Conservation (phyloP, 306 rosid species). For the Casuarina equisetifolia region DNA sequence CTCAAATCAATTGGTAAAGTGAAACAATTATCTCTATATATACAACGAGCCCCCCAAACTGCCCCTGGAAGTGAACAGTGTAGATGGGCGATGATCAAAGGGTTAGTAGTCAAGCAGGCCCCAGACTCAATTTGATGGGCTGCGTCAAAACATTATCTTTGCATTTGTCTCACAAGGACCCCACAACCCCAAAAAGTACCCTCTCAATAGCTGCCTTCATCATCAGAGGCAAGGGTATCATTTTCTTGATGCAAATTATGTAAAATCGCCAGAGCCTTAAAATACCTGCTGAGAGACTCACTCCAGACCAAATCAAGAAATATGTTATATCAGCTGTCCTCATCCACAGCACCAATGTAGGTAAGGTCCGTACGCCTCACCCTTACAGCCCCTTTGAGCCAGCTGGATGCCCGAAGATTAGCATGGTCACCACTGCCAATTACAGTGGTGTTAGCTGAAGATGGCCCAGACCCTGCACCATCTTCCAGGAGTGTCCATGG, state of each 20-base stretch:
- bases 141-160: slow-evolving; percentile 28
- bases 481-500: slow-evolving; percentile 96
- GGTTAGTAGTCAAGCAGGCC: slow-evolving; percentile 58
- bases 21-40: slow-evolving; percentile 60
- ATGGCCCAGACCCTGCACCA: slow-evolving; percentile 83
- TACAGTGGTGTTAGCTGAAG: slow-evolving; percentile 51
- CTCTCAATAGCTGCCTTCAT: slow-evolving; percentile 39
- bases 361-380: slow-evolving; percentile 92
- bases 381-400: slow-evolving; percentile 90
- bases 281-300: slow-evolving; percentile 48
- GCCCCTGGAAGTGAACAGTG: slow-evolving; percentile 37
- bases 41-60: slow-evolving; percentile 54
- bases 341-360: slow-evolving; percentile 83
- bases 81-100: slow-evolving; percentile 43
- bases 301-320: slow-evolving; percentile 41
- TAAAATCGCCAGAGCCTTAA: slow-evolving; percentile 28
- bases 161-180: slow-evolving; percentile 25
- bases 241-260: slow-evolving; percentile 46
- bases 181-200: slow-evolving; percentile 33
- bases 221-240: slow-evolving; percentile 23
- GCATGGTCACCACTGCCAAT: slow-evolving; percentile 69
- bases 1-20: slow-evolving; percentile 52
- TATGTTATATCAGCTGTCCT: slow-evolving; percentile 66
- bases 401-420: slow-evolving; percentile 77
- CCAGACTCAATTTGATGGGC: slow-evolving; percentile 29